phyloP scores from a whole-genome alignment of 2,329 filamentous ascomycete genomes.

The Pestalotiopsis fici region DNA sequence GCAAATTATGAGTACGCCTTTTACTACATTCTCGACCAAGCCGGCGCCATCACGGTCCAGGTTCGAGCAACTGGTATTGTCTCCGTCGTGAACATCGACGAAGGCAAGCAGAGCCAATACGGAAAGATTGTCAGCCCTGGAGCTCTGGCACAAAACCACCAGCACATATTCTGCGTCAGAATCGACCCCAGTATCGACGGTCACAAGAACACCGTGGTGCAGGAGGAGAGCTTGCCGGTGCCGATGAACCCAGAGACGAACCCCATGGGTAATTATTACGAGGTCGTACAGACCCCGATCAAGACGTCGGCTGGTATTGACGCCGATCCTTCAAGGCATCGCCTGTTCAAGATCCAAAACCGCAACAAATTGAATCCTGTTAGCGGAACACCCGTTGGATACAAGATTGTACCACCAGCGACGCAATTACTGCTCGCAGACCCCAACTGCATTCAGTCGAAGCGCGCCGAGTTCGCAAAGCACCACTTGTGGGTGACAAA shows the following conservation, averaged over 20 bases:
- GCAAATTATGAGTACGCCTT: slow-evolving; percentile 70
- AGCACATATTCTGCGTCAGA: slow-evolving; percentile 67
- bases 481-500: slow-evolving; percentile 29
- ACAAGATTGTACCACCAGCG: slow-evolving; percentile 34
- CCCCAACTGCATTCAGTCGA: slow-evolving; percentile 22
- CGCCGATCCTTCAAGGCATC: slow-evolving; percentile 42
- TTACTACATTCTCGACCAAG: slow-evolving; percentile 37
- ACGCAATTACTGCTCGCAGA: slow-evolving; percentile 35
- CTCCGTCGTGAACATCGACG: slow-evolving; percentile 42
- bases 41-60: slow-evolving; percentile 57
- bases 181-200: slow-evolving; percentile 67
- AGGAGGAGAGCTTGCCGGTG: slow-evolving; percentile 30
- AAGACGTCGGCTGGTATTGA: slow-evolving; percentile 40
- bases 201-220: slow-evolving; percentile 46
- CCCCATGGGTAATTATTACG: slow-evolving; percentile 37
- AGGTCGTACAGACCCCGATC: slow-evolving; percentile 45
- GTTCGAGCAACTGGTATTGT: slow-evolving; percentile 15
- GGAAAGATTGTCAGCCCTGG: slow-evolving; percentile 66
- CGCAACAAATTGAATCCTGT: slow-evolving; percentile 30
- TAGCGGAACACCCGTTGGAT: slow-evolving; percentile 35
- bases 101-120: slow-evolving; percentile 51
- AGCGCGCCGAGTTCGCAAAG: slow-evolving; percentile 27
- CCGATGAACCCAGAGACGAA: slow-evolving; percentile 17
- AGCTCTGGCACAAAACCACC: slow-evolving; percentile 68
- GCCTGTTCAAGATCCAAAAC: slow-evolving; percentile 37